Conservation (phyloP, 257 asterid genomes). For the Rauvolfia tetraphylla region DNA sequence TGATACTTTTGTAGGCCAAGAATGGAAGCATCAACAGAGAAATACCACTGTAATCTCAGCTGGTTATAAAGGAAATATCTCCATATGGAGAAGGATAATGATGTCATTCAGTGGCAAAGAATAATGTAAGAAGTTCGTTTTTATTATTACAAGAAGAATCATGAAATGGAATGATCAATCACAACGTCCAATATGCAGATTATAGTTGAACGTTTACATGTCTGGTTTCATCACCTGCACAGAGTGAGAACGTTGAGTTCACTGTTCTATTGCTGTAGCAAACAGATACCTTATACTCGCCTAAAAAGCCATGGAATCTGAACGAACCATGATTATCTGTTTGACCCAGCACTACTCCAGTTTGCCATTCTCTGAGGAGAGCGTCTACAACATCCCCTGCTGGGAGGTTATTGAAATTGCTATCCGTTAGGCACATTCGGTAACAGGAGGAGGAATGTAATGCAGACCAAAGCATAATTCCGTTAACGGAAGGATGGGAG, state of each 20-base stretch:
- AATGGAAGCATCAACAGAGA: no score
- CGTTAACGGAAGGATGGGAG: slow-evolving; percentile 54
- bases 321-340: slow-evolving; percentile 45
- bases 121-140: not conserved
- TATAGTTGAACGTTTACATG: slow-evolving; percentile 42
- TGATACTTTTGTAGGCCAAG: no score
- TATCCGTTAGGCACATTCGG: slow-evolving; percentile 52
- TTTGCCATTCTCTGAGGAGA: slow-evolving; percentile 55
- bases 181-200: not conserved
- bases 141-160: not conserved
- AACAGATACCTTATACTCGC: slow-evolving; percentile 40
- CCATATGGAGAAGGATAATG: not conserved
- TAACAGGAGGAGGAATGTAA: slow-evolving; percentile 45
- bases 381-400: slow-evolving; percentile 47
- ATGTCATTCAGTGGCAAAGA: not conserved
- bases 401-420: slow-evolving; percentile 39
- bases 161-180: not conserved
- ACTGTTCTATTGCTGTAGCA: slow-evolving; percentile 25
- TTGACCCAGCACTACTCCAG: slow-evolving; percentile 38
- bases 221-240: slow-evolving; percentile 40
- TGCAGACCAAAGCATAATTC: slow-evolving; percentile 61
- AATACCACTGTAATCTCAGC: not conserved
- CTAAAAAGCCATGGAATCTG: slow-evolving; percentile 45
- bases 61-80: not conserved
- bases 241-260: slow-evolving; percentile 33